Evolutionary conservation across 2,329 filamentous ascomycete species (phyloP).

Genomic region (Verticillium zaregamsianum): DNA sequence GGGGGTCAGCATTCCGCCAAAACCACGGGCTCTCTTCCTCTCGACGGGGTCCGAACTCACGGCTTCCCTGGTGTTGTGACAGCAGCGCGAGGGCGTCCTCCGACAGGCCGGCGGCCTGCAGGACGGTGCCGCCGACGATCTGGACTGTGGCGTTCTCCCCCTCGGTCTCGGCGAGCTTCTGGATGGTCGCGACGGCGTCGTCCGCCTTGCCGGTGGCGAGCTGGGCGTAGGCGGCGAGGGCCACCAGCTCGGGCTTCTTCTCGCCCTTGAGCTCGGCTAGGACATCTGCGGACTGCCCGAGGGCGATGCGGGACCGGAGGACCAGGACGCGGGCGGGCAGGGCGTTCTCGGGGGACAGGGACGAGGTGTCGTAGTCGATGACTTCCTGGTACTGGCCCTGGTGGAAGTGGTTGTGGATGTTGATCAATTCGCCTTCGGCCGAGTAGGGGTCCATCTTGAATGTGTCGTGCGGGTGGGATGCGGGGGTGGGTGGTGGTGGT

Average conservation of each 20-base stretch:
- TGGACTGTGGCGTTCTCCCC: slow-evolving; percentile 78
- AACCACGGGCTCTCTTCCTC: background rate
- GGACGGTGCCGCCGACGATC: slow-evolving; percentile 73
- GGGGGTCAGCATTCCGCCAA: slow-evolving; percentile 5
- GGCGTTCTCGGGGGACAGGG: slow-evolving; percentile 74
- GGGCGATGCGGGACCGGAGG: slow-evolving; percentile 77
- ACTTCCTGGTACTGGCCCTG: slow-evolving; percentile 84
- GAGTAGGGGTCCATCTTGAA: slow-evolving; percentile 65
- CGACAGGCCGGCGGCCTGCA: slow-evolving; percentile 75
- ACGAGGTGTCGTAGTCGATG: slow-evolving; percentile 76
- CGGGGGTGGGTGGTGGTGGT: background rate
- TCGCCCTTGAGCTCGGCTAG: slow-evolving; percentile 62
- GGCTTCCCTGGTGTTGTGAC: slow-evolving; percentile 78
- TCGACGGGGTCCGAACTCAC: slow-evolving; percentile 43
- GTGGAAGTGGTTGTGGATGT: slow-evolving; percentile 67
- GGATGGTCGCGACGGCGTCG: slow-evolving; percentile 57
- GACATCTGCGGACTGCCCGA: slow-evolving; percentile 73
- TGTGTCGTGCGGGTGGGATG: slow-evolving; percentile 8
- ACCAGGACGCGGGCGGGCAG: slow-evolving; percentile 73
- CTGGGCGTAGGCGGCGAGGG: slow-evolving; percentile 73
- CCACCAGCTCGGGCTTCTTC: slow-evolving; percentile 66
- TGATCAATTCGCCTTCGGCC: slow-evolving; percentile 67
- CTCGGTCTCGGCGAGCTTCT: slow-evolving; percentile 63
- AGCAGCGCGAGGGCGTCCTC: slow-evolving; percentile 81
- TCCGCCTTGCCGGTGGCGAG: slow-evolving; percentile 56